Base-by-base conservation (phyloP, 306 rosid genomes). In the Gastrolobium villosum region DNA sequence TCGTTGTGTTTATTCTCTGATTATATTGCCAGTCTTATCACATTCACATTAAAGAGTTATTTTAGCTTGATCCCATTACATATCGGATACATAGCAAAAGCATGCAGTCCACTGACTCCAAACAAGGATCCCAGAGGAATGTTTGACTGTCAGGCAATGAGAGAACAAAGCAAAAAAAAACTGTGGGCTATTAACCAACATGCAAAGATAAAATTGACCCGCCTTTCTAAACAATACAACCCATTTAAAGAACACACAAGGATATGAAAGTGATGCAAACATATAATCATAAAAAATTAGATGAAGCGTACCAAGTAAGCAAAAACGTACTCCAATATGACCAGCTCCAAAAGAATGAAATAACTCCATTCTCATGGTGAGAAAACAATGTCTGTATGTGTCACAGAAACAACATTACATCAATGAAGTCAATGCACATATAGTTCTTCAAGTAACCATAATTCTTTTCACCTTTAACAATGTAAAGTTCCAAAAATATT, bases 291-390 rank as follows among this genome's bases (percentile, higher is more conserved):
- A 70, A 45, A 66, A 64, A 41, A 55, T 80, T 46, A 71, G 26
- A 76, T 49, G 36, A 53, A 13, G 39, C 90, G 1, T 90, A 92
- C 98, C 99, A 92, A 62, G 99, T 95, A 80, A 95, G 91, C 76
- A 91, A 77, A 85, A 95, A 95, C n/a, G 99, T 95, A 75, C 96
- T 92, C 99, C 98, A 95, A 77, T 92, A 92, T 2, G 98, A 89
- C 99, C 97, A 95, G 87, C 94, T 91, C 99, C 99, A 95, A 52
- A 95, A 91, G 97, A 92, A 95, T 52, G 99, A 91, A 79, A 95
- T 91, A 36, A 89, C 94, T 79, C 99, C 89, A 55, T 79, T 89
- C 79, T 87, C 87, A 5, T 68, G 82, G 62, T 60, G 85, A 74
- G 87, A 79, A 59, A 90, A 85, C 31, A 90, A 82, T 0, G 96